Evolutionary conservation across 139 green algal species (phyloP), one percentile per base, ranked within the genome.

Genomic region (Spirogloea muscicola): DNA sequence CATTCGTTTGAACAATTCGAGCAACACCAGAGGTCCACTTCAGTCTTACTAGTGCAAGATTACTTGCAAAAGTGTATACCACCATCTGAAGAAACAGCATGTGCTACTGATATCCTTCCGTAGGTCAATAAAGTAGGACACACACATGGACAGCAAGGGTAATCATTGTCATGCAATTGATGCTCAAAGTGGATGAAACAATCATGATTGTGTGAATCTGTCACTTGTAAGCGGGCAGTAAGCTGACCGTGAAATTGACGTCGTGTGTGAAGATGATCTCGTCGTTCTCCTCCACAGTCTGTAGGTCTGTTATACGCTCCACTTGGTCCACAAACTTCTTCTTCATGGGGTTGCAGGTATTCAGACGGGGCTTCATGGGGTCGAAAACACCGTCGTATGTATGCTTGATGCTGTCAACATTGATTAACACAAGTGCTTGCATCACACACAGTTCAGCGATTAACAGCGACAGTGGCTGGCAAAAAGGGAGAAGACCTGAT

Each of bases 191-290:
- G 51, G 7, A 60, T 9, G 9, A 60, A 60, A n/a, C 9, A 60
- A 60, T n/a, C n/a, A 60, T 60, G 51, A n/a, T 55, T 55, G 21
- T 21, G 46, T 55, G 21, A 55, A 55, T 31, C 21, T 21, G 46
- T 55, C 46, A 31, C 21, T 21, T 55, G 21, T 31, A 21, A 21
- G 21, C 21, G 46, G 21, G 21, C 21, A 31, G 21, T 55, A 55
- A 31, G 46, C 49, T 44, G 27, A 76, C 67, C 67, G 65, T 69
- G 31, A 76, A 76, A 18, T 68, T 77, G 31, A 97, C 91, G 75
- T 98, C 94, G 69, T 99, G 98, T 0, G 92, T 92, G 86, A 98
- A 99, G 58, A 98, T 89, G 46, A 97, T 82, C 81, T 98, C 91
- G 58, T 90, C 82, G n/a, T 83, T 87, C 75, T 91, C 84, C 65